Percentiles rank a stretch among this genome's conserved stretches.
These are phyloP conservation scores for Leptomonas seymouri DNA, from an alignment of 208 protist species.

Conservation along the genomic window DNA sequence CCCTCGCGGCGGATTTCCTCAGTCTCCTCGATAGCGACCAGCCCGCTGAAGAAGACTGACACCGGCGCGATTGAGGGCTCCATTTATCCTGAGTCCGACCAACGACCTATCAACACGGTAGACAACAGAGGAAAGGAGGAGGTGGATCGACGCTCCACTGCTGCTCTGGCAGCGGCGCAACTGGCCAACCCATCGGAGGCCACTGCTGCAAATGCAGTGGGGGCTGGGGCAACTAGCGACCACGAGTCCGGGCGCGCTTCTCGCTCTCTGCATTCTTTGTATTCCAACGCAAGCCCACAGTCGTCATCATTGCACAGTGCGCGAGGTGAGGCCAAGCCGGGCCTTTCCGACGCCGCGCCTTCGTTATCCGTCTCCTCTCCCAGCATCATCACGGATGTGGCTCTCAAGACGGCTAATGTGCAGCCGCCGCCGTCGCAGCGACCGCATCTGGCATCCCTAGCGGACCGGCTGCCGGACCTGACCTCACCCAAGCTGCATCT, in stretches of 20 bases:
- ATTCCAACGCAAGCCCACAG: slow-evolving; percentile 11
- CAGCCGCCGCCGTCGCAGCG: background rate
- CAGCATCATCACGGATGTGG: background rate
- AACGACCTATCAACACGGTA: background rate
- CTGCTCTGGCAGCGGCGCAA: background rate
- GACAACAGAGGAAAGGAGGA: background rate
- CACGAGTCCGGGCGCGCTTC: slow-evolving; percentile 3
- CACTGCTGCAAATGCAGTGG: too few relatives aligned
- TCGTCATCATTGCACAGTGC: slow-evolving; percentile 9
- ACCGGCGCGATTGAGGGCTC: slow-evolving; percentile 1
- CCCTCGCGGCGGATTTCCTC: slow-evolving; percentile 12
- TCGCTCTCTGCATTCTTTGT: background rate
- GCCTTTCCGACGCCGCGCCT: background rate
- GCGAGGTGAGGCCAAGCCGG: background rate
- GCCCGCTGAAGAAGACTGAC: slow-evolving; percentile 11
- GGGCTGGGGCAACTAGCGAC: background rate
- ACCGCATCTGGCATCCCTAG: slow-evolving; percentile 4
- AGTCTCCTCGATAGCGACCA: slow-evolving; percentile 1
- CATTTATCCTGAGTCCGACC: background rate
- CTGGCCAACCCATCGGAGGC: background rate
- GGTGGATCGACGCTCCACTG: background rate
- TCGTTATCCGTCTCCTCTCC: background rate
- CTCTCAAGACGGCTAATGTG: background rate
- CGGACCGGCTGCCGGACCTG: slow-evolving; percentile 23
- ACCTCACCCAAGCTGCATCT: slow-evolving; percentile 14